Evolutionary conservation across 306 rosid genomes (phyloP).

Genomic region (Morella rubra): DNA sequence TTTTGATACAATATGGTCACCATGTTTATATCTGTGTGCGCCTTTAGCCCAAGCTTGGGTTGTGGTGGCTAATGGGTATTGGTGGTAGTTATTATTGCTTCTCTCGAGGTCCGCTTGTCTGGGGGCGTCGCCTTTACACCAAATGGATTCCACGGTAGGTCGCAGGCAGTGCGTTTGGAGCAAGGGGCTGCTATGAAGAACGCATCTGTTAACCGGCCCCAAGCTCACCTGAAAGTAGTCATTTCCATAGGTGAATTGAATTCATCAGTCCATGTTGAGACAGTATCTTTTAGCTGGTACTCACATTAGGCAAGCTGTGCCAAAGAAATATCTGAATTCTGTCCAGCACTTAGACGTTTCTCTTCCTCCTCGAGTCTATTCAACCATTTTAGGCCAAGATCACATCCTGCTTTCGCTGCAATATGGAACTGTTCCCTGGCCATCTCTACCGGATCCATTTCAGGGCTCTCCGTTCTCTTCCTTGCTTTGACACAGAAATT

Average conservation of each 20-base stretch:
- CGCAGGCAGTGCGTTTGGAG: too few species aligned
- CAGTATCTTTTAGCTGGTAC: not conserved
- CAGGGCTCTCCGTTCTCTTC: conserved; percentile 38
- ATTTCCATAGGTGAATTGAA: not conserved
- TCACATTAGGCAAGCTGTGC: not conserved
- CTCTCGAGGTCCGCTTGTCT: too few species aligned
- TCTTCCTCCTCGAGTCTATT: conserved; percentile 82
- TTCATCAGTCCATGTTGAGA: not conserved
- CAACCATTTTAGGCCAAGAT: conserved; percentile 89
- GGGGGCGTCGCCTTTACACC: too few species aligned
- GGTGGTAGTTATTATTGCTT: too few species aligned
- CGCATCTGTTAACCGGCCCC: not conserved
- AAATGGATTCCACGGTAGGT: too few species aligned
- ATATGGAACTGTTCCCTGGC: conserved; percentile 77
- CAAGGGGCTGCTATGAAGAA: not conserved
- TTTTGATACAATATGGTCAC: too few species aligned
- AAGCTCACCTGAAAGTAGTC: not conserved
- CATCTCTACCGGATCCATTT: conserved; percentile 62
- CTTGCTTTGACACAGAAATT: conserved; percentile 41
- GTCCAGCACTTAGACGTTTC: conserved; percentile 33
- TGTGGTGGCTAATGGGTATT: too few species aligned
- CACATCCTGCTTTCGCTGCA: conserved; percentile 83
- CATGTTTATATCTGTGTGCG: too few species aligned
- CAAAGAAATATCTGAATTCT: not conserved
- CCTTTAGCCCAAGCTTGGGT: too few species aligned